Percentiles rank a stretch among this genome's conserved stretches.
phyloP scores from a whole-genome alignment of 1,284 basidiomycete genomes.

The Microbotryum lychnidis-dioicae region DNA sequence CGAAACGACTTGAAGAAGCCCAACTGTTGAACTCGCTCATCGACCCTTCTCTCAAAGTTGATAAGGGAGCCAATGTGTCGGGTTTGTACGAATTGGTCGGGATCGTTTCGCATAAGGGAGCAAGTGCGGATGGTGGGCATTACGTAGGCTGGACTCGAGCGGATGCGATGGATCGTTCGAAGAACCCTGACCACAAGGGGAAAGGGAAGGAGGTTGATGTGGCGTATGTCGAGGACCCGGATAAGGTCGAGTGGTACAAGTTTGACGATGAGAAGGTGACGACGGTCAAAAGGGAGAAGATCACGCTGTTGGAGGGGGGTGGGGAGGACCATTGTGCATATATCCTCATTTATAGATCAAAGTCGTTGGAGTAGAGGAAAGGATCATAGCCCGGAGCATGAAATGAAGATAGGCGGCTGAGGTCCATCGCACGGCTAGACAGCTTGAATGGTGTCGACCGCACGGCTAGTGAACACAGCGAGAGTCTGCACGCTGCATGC shows the following conservation, averaged over 20 bases:
- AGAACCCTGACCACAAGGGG: not conserved
- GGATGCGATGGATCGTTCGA: conserved; percentile 8
- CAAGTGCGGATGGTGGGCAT: conserved; percentile 71
- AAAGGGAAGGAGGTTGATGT: not conserved
- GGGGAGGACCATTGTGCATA: conserved; percentile 71
- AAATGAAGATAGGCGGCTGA: too few relatives aligned
- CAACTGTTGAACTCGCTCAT: conserved; percentile 58
- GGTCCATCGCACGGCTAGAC: too few relatives aligned
- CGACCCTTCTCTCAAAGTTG: conserved; percentile 55
- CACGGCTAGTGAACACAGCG: too few relatives aligned
- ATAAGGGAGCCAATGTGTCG: conserved; percentile 62
- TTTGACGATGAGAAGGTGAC: conserved; percentile 85
- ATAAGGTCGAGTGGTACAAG: conserved; percentile 32
- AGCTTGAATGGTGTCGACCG: too few relatives aligned
- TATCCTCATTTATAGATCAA: conserved; percentile 64
- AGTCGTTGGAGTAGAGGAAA: conserved; percentile 26
- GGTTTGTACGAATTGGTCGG: conserved; percentile 80
- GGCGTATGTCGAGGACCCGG: conserved; percentile 19
- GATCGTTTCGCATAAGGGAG: conserved; percentile 94
- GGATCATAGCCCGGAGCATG: too few relatives aligned
- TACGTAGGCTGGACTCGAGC: conserved; percentile 26
- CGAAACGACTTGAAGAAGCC: conserved; percentile 50
- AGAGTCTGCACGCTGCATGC: too few relatives aligned
- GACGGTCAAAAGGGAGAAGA: conserved; percentile 68
- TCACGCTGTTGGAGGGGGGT: conserved; percentile 75